phyloP scores from a whole-genome alignment of 352 stramenopile genomes.

The Phytopythium litorale region DNA sequence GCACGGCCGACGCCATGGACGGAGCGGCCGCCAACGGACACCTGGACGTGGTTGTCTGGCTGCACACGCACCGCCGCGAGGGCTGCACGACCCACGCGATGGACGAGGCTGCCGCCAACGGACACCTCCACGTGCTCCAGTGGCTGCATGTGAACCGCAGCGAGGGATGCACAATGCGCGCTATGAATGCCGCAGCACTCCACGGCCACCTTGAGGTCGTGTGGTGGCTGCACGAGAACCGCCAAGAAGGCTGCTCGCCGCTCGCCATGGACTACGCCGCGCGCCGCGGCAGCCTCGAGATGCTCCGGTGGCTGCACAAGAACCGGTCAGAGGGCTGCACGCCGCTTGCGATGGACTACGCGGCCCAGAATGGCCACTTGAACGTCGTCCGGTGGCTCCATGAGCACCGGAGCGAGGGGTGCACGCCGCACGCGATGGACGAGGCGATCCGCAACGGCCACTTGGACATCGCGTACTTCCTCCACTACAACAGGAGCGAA shows the following conservation, averaged over 20 bases:
- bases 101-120: constrained; percentile 23
- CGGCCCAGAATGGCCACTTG: constrained; percentile 9
- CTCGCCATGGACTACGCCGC: constrained; percentile 13
- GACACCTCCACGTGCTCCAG: constrained; percentile 16
- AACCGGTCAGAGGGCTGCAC: constrained; percentile 7
- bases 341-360: constrained; percentile 10
- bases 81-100: constrained; percentile 19
- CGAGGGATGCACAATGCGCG: constrained; percentile 8
- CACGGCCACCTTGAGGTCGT: constrained; percentile 11
- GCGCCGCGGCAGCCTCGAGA: constrained; percentile 8
- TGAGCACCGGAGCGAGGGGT: constrained; percentile 6
- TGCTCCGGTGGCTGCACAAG: constrained; percentile 11
- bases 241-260: constrained; percentile 10
- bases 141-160: constrained; percentile 10
- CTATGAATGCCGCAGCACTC: constrained; percentile 8
- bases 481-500: constrained; percentile 8
- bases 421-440: constrained; percentile 6
- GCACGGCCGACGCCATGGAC: constrained; percentile 6
- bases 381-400: constrained; percentile 15
- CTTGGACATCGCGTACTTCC: constrained; percentile 9
- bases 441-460: constrained; percentile 2
- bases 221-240: constrained; percentile 8
- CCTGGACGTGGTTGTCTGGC: constrained; percentile 39
- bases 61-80: constrained; percentile 21
- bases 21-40: constrained; percentile 18